phyloP scores from a whole-genome alignment of 495 filamentous ascomycete species.

The Podospora conica region DNA sequence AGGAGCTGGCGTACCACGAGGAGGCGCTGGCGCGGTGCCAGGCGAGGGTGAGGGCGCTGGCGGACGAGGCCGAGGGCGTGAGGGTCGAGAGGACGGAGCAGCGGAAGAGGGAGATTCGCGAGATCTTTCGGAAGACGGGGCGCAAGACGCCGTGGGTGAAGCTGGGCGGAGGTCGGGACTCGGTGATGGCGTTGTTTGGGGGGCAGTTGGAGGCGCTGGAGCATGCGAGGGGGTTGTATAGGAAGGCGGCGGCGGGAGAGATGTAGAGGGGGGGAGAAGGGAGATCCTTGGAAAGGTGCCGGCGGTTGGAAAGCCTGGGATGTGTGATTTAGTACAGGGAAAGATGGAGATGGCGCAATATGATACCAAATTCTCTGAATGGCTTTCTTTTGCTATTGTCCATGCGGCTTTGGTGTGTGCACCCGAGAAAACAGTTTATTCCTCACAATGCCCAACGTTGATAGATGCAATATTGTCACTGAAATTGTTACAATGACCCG shows the following conservation, averaged over 20 bases:
- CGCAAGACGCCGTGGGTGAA: slow-evolving; percentile 60
- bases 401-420: neutral
- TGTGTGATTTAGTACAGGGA: neutral
- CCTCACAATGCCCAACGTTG: neutral
- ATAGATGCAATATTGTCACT: neutral
- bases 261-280: neutral
- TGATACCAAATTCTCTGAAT: slow-evolving; percentile 1
- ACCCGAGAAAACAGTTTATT: neutral
- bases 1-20: slow-evolving; percentile 67
- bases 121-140: slow-evolving; percentile 61
- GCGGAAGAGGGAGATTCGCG: slow-evolving; percentile 62
- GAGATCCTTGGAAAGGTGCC: neutral
- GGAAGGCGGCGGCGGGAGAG: slow-evolving; percentile 23
- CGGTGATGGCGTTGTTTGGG: slow-evolving; percentile 66
- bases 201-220: slow-evolving; percentile 63
- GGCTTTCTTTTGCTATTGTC: neutral
- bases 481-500: neutral
- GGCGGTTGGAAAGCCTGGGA: neutral
- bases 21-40: slow-evolving; percentile 69
- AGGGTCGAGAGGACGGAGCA: slow-evolving; percentile 54
- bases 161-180: slow-evolving; percentile 65
- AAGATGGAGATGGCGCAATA: neutral
- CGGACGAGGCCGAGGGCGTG: slow-evolving; percentile 69
- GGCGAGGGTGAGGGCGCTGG: slow-evolving; percentile 77
- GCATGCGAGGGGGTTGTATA: slow-evolving; percentile 58